Conservation (phyloP, 164 flowering plant genomes). For the Chimonanthus salicifolius region DNA sequence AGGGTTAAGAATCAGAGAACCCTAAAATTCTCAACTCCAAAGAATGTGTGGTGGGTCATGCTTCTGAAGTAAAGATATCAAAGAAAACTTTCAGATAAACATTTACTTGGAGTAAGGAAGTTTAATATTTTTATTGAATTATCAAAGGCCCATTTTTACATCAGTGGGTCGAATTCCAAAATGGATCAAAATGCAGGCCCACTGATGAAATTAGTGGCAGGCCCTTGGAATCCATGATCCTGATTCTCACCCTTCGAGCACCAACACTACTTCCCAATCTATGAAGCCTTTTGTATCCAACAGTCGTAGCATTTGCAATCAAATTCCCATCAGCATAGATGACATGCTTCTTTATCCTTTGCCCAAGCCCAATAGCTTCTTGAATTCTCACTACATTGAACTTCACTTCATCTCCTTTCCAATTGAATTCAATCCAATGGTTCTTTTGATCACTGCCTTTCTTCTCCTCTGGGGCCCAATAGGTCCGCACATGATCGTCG, state of each 20-base stretch:
- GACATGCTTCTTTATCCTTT: slow-evolving; percentile 61
- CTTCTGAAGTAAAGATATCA: too few relatives aligned
- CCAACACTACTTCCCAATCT: slow-evolving; percentile 46
- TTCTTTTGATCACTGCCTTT: slow-evolving; percentile 7
- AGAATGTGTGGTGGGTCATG: too few relatives aligned
- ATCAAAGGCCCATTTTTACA: too few relatives aligned
- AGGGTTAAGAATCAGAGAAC: too few relatives aligned
- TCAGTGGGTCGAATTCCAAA: slow-evolving; percentile 20
- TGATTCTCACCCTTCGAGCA: slow-evolving; percentile 44
- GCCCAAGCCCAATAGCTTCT: slow-evolving; percentile 90
- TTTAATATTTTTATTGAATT: too few relatives aligned
- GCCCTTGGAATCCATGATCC: slow-evolving; percentile 44
- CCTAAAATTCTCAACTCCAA: too few relatives aligned
- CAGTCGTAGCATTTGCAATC: slow-evolving; percentile 50
- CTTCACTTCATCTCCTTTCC: slow-evolving; percentile 22
- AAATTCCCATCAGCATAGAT: slow-evolving; percentile 55
- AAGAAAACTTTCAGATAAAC: too few relatives aligned
- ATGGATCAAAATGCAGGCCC: slow-evolving; percentile 77
- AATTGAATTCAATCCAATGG: slow-evolving; percentile 67
- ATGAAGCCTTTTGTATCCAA: slow-evolving; percentile 90
- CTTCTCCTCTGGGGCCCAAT: slow-evolving; percentile 70
- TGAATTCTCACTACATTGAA: slow-evolving; percentile 87
- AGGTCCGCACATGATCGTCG: slow-evolving; percentile 57
- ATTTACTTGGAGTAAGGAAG: too few relatives aligned
- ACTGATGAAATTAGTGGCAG: slow-evolving; percentile 72